Conservation (phyloP, 345 rosid species). For the Mangifera indica region DNA sequence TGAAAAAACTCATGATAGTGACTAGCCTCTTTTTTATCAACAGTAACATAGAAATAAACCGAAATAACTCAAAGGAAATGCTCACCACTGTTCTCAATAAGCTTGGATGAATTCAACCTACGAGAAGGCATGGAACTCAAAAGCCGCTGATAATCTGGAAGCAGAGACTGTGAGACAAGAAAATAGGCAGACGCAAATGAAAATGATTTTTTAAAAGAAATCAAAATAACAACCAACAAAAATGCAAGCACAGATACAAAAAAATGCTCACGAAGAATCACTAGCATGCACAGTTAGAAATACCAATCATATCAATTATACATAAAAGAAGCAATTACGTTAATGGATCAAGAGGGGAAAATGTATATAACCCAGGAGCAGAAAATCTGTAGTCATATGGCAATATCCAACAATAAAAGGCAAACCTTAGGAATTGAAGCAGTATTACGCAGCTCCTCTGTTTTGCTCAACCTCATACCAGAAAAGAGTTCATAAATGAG, state of each 20-base stretch:
- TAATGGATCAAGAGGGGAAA: not conserved
- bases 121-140: conserved; percentile 97
- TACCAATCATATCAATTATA: not conserved
- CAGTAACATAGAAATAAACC: not conserved
- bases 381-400: not conserved
- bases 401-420: conserved; percentile 1
- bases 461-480: conserved; percentile 72
- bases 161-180: conserved; percentile 85
- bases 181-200: conserved; percentile 40
- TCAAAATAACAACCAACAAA: conserved; percentile 19
- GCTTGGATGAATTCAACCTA: conserved; percentile 93
- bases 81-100: conserved; percentile 92
- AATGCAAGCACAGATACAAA: not conserved
- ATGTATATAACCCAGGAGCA: not conserved
- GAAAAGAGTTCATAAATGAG: conserved; percentile 94
- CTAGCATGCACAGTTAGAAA: not conserved
- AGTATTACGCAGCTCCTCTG: conserved; percentile 92
- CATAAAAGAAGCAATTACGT: not conserved
- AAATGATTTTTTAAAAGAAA: conserved; percentile 34
- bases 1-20: conserved; percentile 11
- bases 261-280: not conserved
- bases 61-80: conserved; percentile 5
- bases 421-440: conserved; percentile 90
- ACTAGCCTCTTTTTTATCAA: not conserved
- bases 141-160: conserved; percentile 99